Base-by-base conservation (phyloP, 1,284 basidiomycete genomes). In the Trichosporon asahii region DNA sequence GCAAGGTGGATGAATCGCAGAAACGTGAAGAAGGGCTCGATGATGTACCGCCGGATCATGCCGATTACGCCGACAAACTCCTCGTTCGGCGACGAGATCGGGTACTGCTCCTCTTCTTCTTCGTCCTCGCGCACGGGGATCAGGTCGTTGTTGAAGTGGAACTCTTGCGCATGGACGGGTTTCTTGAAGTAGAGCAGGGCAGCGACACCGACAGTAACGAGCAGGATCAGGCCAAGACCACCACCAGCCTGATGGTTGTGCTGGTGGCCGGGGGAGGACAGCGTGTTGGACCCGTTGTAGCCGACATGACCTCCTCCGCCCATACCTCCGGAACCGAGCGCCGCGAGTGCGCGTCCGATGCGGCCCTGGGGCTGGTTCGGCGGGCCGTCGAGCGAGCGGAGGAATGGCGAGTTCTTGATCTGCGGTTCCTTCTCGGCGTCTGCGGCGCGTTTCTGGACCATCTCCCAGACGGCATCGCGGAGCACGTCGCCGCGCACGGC, bases 11-110 rank as follows among this genome's bases (percentile, higher is more conserved):
- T 82, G 84, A 99, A 98, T 31, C 96, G 89, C 67, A 88, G 85
- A 12, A 90, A 87, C 0, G 94, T 98, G 49, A 92, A 87, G 67
- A 98, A 81, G 2, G 95, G 96, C 80, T 98, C 95, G 86, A 92
- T 88, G 77, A 99, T 84, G 70, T 86, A 85, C 23, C 73, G 23
- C 5, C 75, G 71, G 29, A 84, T 49, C 11, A 78, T 27, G 31
- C 71, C 57, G 46, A 76, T 29, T 1, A 71, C 60, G 15, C 72
- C 69, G 18, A 75, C 68, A 31, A 25, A 60, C 4, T 66, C 40
- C 72, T 76, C 73, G 15, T 68, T 68, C 2, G 70, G 46, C 3
- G 73, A 74, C 2, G 68, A 40, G 7, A 74, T 77, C 29, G 79
- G 70, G 61, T 44, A 35, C 25, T 55, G n/a, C 25, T 64, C 40